Conservation (phyloP, 2,329 filamentous ascomycete species). For the Ophiostoma angusticollis region DNA sequence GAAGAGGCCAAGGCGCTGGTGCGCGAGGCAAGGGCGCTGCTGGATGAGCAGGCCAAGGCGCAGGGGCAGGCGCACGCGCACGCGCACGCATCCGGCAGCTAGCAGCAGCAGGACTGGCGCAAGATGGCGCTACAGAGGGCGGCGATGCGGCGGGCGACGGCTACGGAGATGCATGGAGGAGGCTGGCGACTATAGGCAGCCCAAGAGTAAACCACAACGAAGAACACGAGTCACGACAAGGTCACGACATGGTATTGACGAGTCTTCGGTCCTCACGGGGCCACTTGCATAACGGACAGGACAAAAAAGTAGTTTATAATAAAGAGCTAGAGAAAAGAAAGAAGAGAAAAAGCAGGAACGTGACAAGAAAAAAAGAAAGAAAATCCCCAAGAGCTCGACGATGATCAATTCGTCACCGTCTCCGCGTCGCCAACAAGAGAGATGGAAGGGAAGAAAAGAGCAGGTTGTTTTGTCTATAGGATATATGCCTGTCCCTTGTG, state of each 20-base stretch:
- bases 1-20: slow-evolving; percentile 93
- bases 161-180: too few species aligned
- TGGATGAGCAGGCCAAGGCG: slow-evolving; percentile 33
- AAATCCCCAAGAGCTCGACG: slow-evolving; percentile 1
- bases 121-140: too few species aligned
- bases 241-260: too few species aligned
- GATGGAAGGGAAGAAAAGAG: background rate
- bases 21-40: slow-evolving; percentile 66
- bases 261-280: too few species aligned
- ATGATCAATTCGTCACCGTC: slow-evolving; percentile 7
- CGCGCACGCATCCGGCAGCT: too few species aligned
- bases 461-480: background rate
- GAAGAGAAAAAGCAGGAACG: slow-evolving; percentile 3
- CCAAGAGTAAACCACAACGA: too few species aligned
- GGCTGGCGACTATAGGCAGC: too few species aligned
- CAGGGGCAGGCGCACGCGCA: too few species aligned
- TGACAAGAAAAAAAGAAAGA: slow-evolving; percentile 1
- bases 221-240: too few species aligned
- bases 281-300: background rate
- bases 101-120: background rate
- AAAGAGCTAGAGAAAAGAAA: slow-evolving; percentile 1
- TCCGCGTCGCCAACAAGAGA: too few species aligned
- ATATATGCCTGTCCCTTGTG: too few species aligned
- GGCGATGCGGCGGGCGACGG: too few species aligned
- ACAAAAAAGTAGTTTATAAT: background rate